Evolutionary conservation across 2,329 filamentous ascomycete species (phyloP), one percentile per base, ranked within the genome.

Genomic region (Cryphonectria carpinicola): DNA sequence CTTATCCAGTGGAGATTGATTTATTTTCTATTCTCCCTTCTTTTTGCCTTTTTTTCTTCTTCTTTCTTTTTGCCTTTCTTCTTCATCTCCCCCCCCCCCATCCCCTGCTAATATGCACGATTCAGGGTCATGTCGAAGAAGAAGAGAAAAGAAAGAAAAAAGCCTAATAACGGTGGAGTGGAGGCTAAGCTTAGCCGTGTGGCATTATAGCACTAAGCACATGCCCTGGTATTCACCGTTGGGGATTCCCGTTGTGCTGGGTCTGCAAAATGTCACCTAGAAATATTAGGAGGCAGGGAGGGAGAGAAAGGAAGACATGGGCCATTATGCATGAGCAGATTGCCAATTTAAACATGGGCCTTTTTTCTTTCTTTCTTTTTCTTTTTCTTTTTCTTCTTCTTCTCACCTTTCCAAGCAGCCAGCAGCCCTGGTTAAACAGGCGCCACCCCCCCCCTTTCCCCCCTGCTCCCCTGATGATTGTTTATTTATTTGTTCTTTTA

Each of bases 291-390:
- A 32, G 46, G 46, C 46, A 49, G 46, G 46, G 46, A 49, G 19
- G 17, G 37, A 37, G 37, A 4, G 54, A 19, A 32, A 32, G 32
- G 3, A 32, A 19, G 19, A 35, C 58, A 37, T 10, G n/a, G 22
- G 35, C 35, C 13, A n/a, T 39, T 60, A 39, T 61, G 35, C 58
- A 61, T n/a, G 19, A 61, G 35, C 58, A 61, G 58, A 61, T 61
- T 61, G 58, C 58, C 58, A 61, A 61, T 61, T 39, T 61, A 35
- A 39, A 49, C 46, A n/a, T 49, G 37, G 46, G 22, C n/a, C 46
- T 49, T n/a, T 14, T 39, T 39, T 4, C 17, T 4, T 32, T 32
- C 3, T 3, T 32, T 32, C 4, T 32, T 3, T 1, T 39, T 39
- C 37, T 46, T 4, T 32, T 32, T 3, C 32, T 32, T 32, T 3